Evolutionary conservation across 306 rosid species (phyloP).

Genomic region (Inga oerstediana): DNA sequence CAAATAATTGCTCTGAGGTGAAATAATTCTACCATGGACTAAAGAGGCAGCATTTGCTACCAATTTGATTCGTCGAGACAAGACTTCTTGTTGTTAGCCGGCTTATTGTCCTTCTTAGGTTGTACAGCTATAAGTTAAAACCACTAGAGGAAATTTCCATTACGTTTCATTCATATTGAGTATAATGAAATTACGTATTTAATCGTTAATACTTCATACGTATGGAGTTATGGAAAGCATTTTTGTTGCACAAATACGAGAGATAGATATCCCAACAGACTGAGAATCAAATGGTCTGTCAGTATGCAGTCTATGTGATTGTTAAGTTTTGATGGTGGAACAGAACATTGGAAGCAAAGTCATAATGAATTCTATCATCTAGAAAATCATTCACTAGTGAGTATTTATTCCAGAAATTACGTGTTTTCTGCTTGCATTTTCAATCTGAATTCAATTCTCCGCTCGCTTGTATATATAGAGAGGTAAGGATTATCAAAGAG

Average conservation of each 20-base stretch:
- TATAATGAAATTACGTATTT: constrained; percentile 24
- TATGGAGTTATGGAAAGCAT: constrained; percentile 25
- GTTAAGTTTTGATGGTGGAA: neutral
- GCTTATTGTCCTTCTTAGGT: constrained; percentile 1
- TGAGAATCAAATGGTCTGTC: constrained; percentile 29
- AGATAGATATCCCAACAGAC: constrained; percentile 4
- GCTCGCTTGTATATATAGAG: neutral
- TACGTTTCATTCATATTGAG: constrained; percentile 4
- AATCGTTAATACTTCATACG: constrained; percentile 27
- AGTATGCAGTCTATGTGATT: neutral
- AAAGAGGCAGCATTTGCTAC: neutral
- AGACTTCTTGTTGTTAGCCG: constrained; percentile 6
- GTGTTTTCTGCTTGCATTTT: neutral
- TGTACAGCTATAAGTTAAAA: constrained; percentile 14
- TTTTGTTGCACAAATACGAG: constrained; percentile 15
- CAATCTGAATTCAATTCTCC: neutral
- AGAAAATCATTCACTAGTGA: neutral
- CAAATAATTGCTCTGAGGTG: constrained; percentile 85
- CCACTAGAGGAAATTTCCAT: constrained; percentile 5
- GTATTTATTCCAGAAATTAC: neutral
- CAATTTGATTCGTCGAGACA: constrained; percentile 10
- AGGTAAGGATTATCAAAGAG: too few relatives aligned
- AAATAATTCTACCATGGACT: constrained; percentile 42
- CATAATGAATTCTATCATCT: neutral
- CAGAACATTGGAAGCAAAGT: neutral